Percentiles rank a stretch among this genome's conserved stretches.
These are phyloP conservation scores for Emergomyces pasteurianus DNA, from an alignment of 2,329 filamentous ascomycete genomes.

Conservation along the genomic window DNA sequence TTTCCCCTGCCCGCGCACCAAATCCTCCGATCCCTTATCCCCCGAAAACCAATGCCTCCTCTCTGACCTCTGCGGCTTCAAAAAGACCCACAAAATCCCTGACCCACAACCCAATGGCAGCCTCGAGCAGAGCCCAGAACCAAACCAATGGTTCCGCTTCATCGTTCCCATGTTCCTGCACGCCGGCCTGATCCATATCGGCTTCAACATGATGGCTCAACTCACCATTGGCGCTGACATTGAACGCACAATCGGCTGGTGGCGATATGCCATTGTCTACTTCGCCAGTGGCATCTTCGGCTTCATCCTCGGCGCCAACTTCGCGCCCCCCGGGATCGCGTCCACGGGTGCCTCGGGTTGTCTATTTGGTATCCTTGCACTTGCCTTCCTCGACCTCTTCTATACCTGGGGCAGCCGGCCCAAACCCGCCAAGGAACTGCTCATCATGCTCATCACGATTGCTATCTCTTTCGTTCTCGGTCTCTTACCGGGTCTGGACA, in stretches of 20 bases:
- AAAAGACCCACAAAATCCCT: constrained; percentile 47
- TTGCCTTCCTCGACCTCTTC: constrained; percentile 76
- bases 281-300: constrained; percentile 87
- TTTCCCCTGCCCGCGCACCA: constrained; percentile 77
- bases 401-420: constrained; percentile 81
- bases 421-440: constrained; percentile 68
- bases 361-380: constrained; percentile 82
- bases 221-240: constrained; percentile 84
- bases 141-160: constrained; percentile 95
- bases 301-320: constrained; percentile 90
- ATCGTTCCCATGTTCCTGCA: constrained; percentile 94
- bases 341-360: constrained; percentile 84
- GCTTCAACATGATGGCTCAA: constrained; percentile 88
- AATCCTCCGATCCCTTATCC: constrained; percentile 41
- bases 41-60: constrained; percentile 54
- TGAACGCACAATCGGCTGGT: constrained; percentile 75
- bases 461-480: constrained; percentile 85
- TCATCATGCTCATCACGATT: constrained; percentile 76
- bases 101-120: constrained; percentile 44
- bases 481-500: constrained; percentile 83
- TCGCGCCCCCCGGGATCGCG: constrained; percentile 65
- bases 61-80: constrained; percentile 70
- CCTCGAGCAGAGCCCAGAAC: constrained; percentile 48
- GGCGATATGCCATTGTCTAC: constrained; percentile 85
- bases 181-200: constrained; percentile 85